A percentile compares a stretch with the other conserved stretches of the same genome.
Conservation (phyloP, 768 basidiomycete species). For the Suillus sp. region DNA sequence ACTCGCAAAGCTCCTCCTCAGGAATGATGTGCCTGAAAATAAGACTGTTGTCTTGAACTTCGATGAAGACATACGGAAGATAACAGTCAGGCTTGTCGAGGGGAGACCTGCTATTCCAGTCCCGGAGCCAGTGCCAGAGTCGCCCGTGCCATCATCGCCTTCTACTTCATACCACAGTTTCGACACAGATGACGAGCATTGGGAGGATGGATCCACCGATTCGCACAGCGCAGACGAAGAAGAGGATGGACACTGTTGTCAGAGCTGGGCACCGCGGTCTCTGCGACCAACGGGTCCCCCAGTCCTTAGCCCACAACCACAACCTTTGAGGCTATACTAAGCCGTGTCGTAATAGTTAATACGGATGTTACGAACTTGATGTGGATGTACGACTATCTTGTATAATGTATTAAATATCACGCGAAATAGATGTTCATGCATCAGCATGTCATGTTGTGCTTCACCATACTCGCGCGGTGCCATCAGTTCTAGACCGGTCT, state of each 20-base stretch:
- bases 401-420: not conserved
- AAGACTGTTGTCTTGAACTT: conserved; percentile 1
- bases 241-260: not conserved
- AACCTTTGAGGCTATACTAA: conserved; percentile 6
- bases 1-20: conserved; percentile 11
- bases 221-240: conserved; percentile 11
- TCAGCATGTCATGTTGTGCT: not conserved
- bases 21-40: conserved; percentile 6
- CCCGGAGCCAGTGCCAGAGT: not conserved
- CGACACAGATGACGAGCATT: conserved; percentile 1
- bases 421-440: not conserved
- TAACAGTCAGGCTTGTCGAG: conserved; percentile 8
- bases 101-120: not conserved
- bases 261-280: not conserved
- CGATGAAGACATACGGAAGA: conserved; percentile 4
- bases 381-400: not conserved
- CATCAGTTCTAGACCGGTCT: not conserved
- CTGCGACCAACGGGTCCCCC: conserved; percentile 2
- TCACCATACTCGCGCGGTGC: too few species aligned
- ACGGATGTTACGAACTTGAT: not conserved
- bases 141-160: not conserved
- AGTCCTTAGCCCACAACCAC: conserved; percentile 2
- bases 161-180: conserved; percentile 10
- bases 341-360: not conserved
- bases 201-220: conserved; percentile 4